Evolutionary conservation across 208 protist species (phyloP).

Genomic region (Wallacemonas rigidus): DNA sequence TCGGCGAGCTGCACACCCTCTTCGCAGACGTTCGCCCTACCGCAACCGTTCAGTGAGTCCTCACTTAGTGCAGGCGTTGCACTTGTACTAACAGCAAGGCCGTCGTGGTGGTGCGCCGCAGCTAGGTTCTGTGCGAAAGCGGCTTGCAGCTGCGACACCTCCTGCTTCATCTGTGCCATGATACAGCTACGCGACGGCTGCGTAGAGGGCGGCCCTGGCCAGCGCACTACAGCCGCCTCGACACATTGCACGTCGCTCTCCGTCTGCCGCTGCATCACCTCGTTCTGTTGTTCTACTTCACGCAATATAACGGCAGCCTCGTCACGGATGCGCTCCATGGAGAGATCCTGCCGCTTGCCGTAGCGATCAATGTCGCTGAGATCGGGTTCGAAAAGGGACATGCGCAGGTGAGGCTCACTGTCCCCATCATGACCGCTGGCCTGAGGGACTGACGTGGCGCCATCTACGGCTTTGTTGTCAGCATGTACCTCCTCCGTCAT

Average conservation of each 20-base stretch:
- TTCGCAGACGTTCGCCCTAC: too few species aligned
- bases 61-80: not conserved
- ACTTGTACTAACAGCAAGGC: not conserved
- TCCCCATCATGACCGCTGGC: not conserved
- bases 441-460: too few species aligned
- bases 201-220: constrained; percentile 7
- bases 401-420: constrained; percentile 7
- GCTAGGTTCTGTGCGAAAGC: constrained; percentile 16
- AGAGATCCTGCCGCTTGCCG: constrained; percentile 66
- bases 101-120: not conserved
- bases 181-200: not conserved
- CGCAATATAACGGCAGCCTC: constrained; percentile 44
- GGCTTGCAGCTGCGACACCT: constrained; percentile 23
- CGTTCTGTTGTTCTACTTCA: constrained; percentile 46
- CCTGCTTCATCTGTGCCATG: constrained; percentile 7
- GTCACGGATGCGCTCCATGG: constrained; percentile 42
- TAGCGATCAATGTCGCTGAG: constrained; percentile 48
- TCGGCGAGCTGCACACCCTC: constrained; percentile 7
- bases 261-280: constrained; percentile 33
- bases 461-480: too few species aligned
- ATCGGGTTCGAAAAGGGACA: constrained; percentile 55
- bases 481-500: too few species aligned
- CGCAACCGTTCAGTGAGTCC: too few species aligned
- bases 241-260: constrained; percentile 36
- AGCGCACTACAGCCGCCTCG: constrained; percentile 28